Percentiles rank a stretch among this genome's conserved stretches.
These are phyloP conservation scores for Hydnum rufescens DNA, from an alignment of 768 basidiomycete species.

Conservation along the genomic window DNA sequence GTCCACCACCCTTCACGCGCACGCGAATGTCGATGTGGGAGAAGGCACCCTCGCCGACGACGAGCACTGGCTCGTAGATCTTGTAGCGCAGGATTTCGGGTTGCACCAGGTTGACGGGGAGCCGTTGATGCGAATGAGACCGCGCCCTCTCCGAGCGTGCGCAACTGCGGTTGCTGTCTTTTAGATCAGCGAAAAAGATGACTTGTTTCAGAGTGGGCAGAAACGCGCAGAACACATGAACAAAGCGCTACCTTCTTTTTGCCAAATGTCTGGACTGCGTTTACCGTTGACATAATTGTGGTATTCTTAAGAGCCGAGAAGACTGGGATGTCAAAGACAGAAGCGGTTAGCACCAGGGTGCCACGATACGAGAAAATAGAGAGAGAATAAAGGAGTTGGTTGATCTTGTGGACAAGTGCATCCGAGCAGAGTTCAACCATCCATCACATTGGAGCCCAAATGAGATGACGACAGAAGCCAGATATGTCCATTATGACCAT, in stretches of 20 bases:
- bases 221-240: not conserved
- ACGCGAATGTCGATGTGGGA: conserved; percentile 83
- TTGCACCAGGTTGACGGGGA: conserved; percentile 85
- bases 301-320: no score
- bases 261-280: conserved; percentile 97
- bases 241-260: conserved; percentile 79
- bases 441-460: no score
- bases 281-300: conserved; percentile 50
- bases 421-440: no score
- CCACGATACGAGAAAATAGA: no score
- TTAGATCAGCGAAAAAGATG: not conserved
- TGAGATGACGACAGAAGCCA: no score
- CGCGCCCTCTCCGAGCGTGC: conserved; percentile 89
- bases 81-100: conserved; percentile 95
- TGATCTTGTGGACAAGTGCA: no score
- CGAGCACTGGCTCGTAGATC: conserved; percentile 92
- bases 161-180: conserved; percentile 98
- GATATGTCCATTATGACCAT: no score
- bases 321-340: no score
- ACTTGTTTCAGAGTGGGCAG: not conserved
- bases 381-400: no score
- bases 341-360: no score
- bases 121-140: conserved; percentile 91
- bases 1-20: conserved; percentile 97
- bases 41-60: conserved; percentile 80